Conservation (phyloP, 805 yeast genomes). For the Kurtzmaniella cleridarum region DNA sequence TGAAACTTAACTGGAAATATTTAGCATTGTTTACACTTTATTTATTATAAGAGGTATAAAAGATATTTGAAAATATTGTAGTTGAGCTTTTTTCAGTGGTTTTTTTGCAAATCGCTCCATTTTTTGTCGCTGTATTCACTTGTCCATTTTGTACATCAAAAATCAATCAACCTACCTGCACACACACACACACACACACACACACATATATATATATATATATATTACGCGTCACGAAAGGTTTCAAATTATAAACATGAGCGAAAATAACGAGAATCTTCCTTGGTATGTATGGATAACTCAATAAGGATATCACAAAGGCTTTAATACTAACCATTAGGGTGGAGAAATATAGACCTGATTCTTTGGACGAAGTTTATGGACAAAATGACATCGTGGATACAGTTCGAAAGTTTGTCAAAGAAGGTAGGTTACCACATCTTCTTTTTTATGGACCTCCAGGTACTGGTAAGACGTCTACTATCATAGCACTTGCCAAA, state of each 20-base stretch:
- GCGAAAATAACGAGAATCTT: constrained; percentile 38
- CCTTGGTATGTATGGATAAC: constrained; percentile 43
- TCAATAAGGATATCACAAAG: too few relatives aligned
- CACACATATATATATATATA: not conserved
- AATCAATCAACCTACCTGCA: not conserved
- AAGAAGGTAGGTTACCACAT: constrained; percentile 83
- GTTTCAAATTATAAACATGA: constrained; percentile 2
- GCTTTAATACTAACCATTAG: constrained; percentile 11
- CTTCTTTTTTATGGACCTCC: constrained; percentile 93
- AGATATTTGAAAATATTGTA: constrained; percentile 1
- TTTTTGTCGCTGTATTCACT: too few relatives aligned
- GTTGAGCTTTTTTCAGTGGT: too few relatives aligned
- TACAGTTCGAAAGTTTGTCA: constrained; percentile 80
- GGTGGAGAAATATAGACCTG: constrained; percentile 97
- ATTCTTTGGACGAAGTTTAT: constrained; percentile 74
- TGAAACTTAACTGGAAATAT: constrained; percentile 12
- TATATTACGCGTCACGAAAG: constrained; percentile 1
- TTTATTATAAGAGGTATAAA: not conserved
- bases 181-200: constrained; percentile 2
- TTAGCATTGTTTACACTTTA: constrained; percentile 5
- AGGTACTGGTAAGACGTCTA: constrained; percentile 90
- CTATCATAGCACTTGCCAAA: constrained; percentile 79
- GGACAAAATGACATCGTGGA: constrained; percentile 86
- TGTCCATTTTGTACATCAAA: too few relatives aligned
- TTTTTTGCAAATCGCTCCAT: too few relatives aligned